phyloP scores from a whole-genome alignment of 2,329 filamentous ascomycete species.

The Claviceps humidiphila region DNA sequence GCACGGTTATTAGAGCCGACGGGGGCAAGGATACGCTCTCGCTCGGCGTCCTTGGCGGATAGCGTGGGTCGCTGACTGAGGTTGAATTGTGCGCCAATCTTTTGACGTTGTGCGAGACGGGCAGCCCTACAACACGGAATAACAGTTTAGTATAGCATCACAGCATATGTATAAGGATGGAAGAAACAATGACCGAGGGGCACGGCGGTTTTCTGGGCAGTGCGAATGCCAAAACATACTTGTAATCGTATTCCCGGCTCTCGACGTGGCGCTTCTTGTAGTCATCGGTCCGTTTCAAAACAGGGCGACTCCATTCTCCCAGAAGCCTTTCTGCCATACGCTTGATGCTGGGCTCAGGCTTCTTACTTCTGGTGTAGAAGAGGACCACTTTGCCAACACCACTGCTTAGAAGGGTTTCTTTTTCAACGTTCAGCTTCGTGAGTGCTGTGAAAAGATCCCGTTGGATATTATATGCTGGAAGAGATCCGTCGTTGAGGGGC shows the following conservation, averaged over 20 bases:
- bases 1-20: conserved; percentile 42
- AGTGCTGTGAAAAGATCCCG: conserved; percentile 81
- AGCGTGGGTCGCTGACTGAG: conserved; percentile 36
- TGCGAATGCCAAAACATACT: conserved; percentile 25
- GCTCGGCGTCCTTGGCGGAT: conserved; percentile 35
- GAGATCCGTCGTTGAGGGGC: conserved; percentile 80
- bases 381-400: conserved; percentile 93
- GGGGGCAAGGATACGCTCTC: conserved; percentile 46
- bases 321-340: conserved; percentile 85
- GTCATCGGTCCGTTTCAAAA: conserved; percentile 85
- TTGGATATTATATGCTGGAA: conserved; percentile 95
- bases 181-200: neutral
- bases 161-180: neutral
- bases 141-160: conserved; percentile 3
- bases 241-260: conserved; percentile 49
- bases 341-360: conserved; percentile 79
- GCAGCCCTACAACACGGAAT: conserved; percentile 29
- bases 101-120: conserved; percentile 37
- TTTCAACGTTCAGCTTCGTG: conserved; percentile 71
- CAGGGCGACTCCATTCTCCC: conserved; percentile 89
- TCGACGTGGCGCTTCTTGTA: conserved; percentile 72
- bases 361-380: conserved; percentile 94
- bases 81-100: conserved; percentile 34
- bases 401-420: conserved; percentile 77
- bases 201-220: neutral